Base-by-base conservation (phyloP, 1,139 yeast genomes). In the Kurtzmaniella quercitrusa region DNA sequence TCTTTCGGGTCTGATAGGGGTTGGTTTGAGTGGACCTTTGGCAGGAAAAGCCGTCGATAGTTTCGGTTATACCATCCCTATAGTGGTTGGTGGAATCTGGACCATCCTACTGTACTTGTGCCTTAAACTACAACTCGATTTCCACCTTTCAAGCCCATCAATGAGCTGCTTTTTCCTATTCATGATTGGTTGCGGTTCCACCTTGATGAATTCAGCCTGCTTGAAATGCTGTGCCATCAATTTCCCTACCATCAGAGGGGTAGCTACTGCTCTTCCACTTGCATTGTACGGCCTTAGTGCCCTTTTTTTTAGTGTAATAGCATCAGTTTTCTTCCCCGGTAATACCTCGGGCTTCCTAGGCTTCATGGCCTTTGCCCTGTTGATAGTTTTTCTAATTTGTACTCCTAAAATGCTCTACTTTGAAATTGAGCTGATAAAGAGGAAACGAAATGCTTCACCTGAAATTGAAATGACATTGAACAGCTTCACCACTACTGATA, bases 271-370 rank as follows among this genome's bases (percentile, higher is more conserved):
- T 2, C 65, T 80, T 41, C 85, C 85, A 1, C 65, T 79, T 48
- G 79, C 85, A 2, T 62, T 78, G 38, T 79, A 77, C 54, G 85
- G 85, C 0, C 63, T 79, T 17, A 77, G 82, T 65, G 85, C 85
- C 1, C 65, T 79, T 52, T 69, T 78, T 43, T 79, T 71, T 50
- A 77, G 84, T 0, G 68, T 71, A 2, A 54, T 75, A 23, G 81
- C 79, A 0, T 63, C 76, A 12, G 49, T 63, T 16, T 69, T 77
- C 49, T 79, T 58, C 50, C 75, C 80, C 1, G 79, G 80, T 3
- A 72, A 77, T 47, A 78, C 83, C 0, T 68, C 74, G 8, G 65
- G 59, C 3, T 76, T 79, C 48, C 57, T 79, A 43, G 75, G 74
- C 3, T 71, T 79, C 45, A 53, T 80, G 41, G 71, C 74, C 0